Conservation (phyloP, 148 eudicot genomes). For the Polygonum maritimum region DNA sequence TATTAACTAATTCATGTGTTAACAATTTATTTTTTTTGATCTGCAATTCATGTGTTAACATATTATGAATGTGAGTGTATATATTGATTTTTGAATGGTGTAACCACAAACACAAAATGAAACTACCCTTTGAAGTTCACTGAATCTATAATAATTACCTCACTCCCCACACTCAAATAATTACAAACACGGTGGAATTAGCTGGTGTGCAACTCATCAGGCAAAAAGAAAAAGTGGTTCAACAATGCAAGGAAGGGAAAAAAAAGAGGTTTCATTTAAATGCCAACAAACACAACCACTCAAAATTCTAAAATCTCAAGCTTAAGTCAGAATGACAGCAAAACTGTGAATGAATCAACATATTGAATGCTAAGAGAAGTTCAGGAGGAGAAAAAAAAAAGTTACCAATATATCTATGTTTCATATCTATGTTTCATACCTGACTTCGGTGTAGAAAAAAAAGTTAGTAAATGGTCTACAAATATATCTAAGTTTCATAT, state of each 20-base stretch:
- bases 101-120: no score
- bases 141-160: neutral
- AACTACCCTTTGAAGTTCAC: neutral
- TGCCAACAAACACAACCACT: neutral
- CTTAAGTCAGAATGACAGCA: neutral
- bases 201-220: neutral
- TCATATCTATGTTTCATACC: no score
- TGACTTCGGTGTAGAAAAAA: no score
- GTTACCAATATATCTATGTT: no score
- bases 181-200: neutral
- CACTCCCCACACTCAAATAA: neutral
- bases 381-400: no score
- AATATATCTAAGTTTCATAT: no score
- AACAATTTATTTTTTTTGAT: no score
- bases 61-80: no score
- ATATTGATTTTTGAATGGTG: no score
- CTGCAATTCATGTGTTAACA: no score
- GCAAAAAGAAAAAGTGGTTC: neutral
- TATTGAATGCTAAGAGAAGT: neutral
- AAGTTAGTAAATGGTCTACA: no score
- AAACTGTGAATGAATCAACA: neutral
- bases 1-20: no score
- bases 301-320: neutral
- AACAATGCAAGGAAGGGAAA: neutral
- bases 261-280: neutral